Evolutionary conservation across 495 filamentous ascomycete species (phyloP), one percentile per base, ranked within the genome.

Genomic region (Eremomyces bilateralis): DNA sequence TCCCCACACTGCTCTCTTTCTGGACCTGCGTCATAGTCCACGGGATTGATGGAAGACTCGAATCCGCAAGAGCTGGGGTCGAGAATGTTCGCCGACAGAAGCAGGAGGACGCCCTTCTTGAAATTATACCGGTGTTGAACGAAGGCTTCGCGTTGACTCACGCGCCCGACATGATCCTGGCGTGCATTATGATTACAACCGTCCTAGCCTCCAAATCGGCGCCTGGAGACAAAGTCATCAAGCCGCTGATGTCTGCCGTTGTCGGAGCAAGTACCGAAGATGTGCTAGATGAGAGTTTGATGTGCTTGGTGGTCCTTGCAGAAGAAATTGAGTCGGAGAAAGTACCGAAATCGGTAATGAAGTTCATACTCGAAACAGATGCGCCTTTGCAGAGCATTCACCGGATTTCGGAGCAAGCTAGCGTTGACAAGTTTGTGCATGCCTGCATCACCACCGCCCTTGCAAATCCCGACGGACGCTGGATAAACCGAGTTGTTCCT

Each of bases 101-200:
- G 22, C 71, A 84, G 45, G 76, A 92, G 45, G 71, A 78, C 49
- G 60, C 93, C 0, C 57, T 93, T 2, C 57, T 80, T 21, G 63
- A 69, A 24, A 59, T 91, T 18, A 61, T 83, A 3, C 79, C 83
- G 8, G 63, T 78, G 2, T 53, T 95, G 15, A 76, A 80, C 37
- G 69, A 79, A 32, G 74, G 70, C 3, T 63, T 95, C 31, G 61
- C 66, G 10, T 65, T 84, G 58, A 71, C 71, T 39, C 65, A 73
- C 20, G 63, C 71, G 0, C 65, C 80, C 0, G 76, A 85, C 35
- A 58, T 93, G 27, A 70, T 80, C 32, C 64, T 85, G 41, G 81
- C 74, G 15, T 81, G 73, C 45, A 94, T 91, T 48, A 92, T 91
- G 80, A 67, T 94, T 18, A 62, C 80, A 17, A 72, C 79, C 0